phyloP scores from a whole-genome alignment of 2,329 filamentous ascomycete species.

The Pyricularia grisea region DNA sequence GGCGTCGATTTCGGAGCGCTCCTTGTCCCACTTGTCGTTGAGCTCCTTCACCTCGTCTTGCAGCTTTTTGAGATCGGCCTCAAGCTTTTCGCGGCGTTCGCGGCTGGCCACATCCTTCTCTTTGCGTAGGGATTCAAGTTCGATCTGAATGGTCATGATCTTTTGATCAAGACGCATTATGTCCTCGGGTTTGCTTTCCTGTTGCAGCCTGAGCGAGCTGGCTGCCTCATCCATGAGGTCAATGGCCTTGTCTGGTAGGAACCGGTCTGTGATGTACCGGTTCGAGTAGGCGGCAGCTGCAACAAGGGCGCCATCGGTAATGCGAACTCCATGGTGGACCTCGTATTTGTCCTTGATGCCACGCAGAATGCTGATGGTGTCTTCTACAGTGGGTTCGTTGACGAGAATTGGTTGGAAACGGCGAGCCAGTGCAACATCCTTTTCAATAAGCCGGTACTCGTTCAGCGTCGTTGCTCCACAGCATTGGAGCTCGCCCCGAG shows the following conservation, averaged over 20 bases:
- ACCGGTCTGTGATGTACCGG: constrained; percentile 92
- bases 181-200: constrained; percentile 93
- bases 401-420: constrained; percentile 92
- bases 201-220: constrained; percentile 79
- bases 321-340: constrained; percentile 91
- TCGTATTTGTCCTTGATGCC: constrained; percentile 98
- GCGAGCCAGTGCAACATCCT: constrained; percentile 85
- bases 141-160: constrained; percentile 96
- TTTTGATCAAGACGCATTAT: constrained; percentile 88
- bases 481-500: constrained; percentile 86
- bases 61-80: constrained; percentile 64
- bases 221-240: constrained; percentile 95
- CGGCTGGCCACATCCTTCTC: constrained; percentile 85
- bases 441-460: constrained; percentile 90
- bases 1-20: constrained; percentile 73
- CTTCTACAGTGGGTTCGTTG: constrained; percentile 81
- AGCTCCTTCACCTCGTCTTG: constrained; percentile 69
- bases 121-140: constrained; percentile 87
- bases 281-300: constrained; percentile 89
- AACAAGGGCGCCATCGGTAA: constrained; percentile 85
- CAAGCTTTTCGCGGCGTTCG: constrained; percentile 79
- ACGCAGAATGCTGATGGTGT: constrained; percentile 89
- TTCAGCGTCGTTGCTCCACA: constrained; percentile 89
- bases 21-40: constrained; percentile 82
- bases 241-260: constrained; percentile 93